These are phyloP conservation scores for Uronychia setigera DNA, from an alignment of 73 alveolate genomes.

Conservation along the genomic window DNA sequence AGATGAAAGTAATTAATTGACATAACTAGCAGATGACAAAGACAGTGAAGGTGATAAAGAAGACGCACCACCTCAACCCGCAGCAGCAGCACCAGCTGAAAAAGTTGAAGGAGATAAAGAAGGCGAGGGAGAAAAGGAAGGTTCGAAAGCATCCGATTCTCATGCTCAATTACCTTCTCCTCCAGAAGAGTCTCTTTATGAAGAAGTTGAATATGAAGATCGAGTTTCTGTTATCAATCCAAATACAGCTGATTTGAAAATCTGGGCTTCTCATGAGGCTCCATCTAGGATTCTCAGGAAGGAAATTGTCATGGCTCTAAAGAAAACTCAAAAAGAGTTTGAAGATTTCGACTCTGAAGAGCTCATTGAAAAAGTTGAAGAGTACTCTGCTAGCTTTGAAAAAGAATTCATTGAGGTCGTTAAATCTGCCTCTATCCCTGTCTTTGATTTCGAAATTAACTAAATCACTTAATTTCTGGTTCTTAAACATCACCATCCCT, in stretches of 20 bases:
- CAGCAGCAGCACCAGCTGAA: not conserved
- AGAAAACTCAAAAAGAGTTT: constrained; percentile 41
- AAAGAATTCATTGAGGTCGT: constrained; percentile 1
- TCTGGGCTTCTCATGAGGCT: constrained; percentile 61
- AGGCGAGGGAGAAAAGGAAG: constrained; percentile 39
- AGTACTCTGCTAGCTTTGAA: constrained; percentile 26
- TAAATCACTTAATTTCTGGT: too few relatives aligned
- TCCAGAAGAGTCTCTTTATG: constrained; percentile 16
- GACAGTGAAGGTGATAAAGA: not conserved
- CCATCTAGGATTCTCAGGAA: constrained; percentile 55
- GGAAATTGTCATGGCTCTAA: constrained; percentile 45
- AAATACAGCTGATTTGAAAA: constrained; percentile 23
- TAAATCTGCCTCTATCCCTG: constrained; percentile 18
- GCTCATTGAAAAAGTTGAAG: constrained; percentile 28
- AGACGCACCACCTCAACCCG: constrained; percentile 4
- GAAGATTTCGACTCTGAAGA: constrained; percentile 58
- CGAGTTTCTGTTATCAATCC: constrained; percentile 54
- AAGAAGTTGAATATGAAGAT: constrained; percentile 65
- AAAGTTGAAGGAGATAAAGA: constrained; percentile 13
- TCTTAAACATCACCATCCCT: too few relatives aligned
- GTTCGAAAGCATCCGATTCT: constrained; percentile 7
- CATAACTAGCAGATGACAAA: too few relatives aligned
- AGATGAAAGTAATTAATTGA: too few relatives aligned
- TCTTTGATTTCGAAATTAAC: constrained; percentile 57
- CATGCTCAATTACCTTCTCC: too few relatives aligned